Evolutionary conservation across 2,329 filamentous ascomycete genomes (phyloP).

Genomic region (Trichoderma sp.): DNA sequence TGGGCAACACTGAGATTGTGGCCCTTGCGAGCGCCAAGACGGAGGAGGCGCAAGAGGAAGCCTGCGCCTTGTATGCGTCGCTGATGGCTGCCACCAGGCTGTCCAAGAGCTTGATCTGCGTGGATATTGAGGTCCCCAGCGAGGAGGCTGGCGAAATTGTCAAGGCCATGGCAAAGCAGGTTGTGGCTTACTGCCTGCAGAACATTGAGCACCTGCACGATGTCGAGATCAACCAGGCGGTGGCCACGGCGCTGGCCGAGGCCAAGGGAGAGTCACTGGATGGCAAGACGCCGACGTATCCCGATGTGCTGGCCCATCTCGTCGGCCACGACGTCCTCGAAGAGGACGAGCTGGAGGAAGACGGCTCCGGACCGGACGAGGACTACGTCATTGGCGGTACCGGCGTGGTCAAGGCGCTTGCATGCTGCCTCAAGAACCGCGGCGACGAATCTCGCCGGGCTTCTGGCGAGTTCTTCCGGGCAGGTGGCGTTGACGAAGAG

Average conservation of each 20-base stretch:
- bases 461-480: slow-evolving; percentile 56
- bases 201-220: slow-evolving; percentile 84
- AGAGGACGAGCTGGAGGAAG: slow-evolving; percentile 57
- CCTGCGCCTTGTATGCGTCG: slow-evolving; percentile 89
- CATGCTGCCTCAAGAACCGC: slow-evolving; percentile 85
- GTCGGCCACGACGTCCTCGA: slow-evolving; percentile 67
- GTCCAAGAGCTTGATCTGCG: slow-evolving; percentile 78
- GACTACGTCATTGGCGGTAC: slow-evolving; percentile 96
- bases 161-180: slow-evolving; percentile 87
- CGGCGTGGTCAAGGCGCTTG: slow-evolving; percentile 89
- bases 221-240: slow-evolving; percentile 57
- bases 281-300: slow-evolving; percentile 52
- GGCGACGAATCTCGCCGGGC: slow-evolving; percentile 60
- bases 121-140: slow-evolving; percentile 88
- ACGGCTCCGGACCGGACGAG: slow-evolving; percentile 76
- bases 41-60: slow-evolving; percentile 84
- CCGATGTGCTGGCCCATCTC: slow-evolving; percentile 83
- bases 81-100: slow-evolving; percentile 85
- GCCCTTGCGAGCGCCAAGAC: slow-evolving; percentile 74
- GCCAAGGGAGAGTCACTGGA: slow-evolving; percentile 38
- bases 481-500: slow-evolving; percentile 45
- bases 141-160: slow-evolving; percentile 85
- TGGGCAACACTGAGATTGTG: slow-evolving; percentile 76
- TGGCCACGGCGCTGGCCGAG: slow-evolving; percentile 49
- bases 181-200: slow-evolving; percentile 89